Percentiles rank a stretch among this genome's conserved stretches.
phyloP scores from a whole-genome alignment of 106 monocot genomes.

The Phalaenopsis aphrodite region DNA sequence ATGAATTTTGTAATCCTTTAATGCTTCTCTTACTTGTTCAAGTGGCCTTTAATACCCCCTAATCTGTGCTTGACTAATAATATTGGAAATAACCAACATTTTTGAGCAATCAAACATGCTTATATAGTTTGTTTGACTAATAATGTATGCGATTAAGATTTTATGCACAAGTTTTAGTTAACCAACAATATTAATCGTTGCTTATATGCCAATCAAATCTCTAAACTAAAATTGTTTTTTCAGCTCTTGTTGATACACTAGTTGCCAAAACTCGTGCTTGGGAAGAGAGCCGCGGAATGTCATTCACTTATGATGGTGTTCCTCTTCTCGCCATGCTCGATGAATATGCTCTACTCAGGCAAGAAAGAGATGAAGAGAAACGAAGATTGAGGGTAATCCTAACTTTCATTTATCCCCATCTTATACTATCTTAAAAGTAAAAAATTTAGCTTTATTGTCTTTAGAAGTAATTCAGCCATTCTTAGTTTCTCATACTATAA shows the following conservation, averaged over 20 bases:
- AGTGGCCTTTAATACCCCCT: too few species aligned
- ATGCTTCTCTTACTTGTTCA: too few species aligned
- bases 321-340: constrained; percentile 97
- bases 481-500: too few species aligned
- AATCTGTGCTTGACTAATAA: too few species aligned
- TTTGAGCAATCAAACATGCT: too few species aligned
- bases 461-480: too few species aligned
- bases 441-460: too few species aligned
- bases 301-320: constrained; percentile 91
- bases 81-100: too few species aligned
- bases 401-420: background rate
- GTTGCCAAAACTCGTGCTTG: constrained; percentile 71
- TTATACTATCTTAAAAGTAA: background rate
- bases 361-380: constrained; percentile 94
- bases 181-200: too few species aligned
- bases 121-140: background rate
- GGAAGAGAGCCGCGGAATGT: constrained; percentile 68
- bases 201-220: background rate
- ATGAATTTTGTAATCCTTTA: too few species aligned
- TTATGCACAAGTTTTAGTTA: background rate
- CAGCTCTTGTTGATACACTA: constrained; percentile 93
- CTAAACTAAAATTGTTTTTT: background rate
- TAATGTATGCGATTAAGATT: background rate
- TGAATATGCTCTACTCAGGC: constrained; percentile 88
- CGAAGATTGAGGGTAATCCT: constrained; percentile 61